These are phyloP conservation scores for Phlegmacium glaucopus DNA, from an alignment of 768 basidiomycete species.

Conservation along the genomic window DNA sequence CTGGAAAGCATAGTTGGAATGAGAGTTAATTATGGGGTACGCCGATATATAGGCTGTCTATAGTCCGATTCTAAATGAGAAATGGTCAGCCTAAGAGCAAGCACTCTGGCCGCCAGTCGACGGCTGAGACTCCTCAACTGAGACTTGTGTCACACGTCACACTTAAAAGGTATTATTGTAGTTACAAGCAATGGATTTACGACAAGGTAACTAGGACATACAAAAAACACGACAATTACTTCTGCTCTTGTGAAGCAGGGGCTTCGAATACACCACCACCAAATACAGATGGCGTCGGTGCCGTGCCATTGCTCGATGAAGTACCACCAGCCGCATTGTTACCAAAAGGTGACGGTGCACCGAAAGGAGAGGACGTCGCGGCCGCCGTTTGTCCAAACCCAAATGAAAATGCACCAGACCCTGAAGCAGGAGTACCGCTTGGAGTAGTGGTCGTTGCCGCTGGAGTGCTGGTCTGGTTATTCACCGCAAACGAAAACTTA, in stretches of 20 bases:
- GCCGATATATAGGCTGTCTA: background rate
- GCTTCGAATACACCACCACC: slow-evolving; percentile 9
- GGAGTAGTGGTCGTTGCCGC: slow-evolving; percentile 4
- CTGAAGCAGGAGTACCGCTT: slow-evolving; percentile 5
- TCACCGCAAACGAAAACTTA: background rate
- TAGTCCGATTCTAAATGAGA: background rate
- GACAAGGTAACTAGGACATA: no score
- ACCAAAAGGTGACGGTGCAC: slow-evolving; percentile 23
- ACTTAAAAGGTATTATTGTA: no score
- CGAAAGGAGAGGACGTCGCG: slow-evolving; percentile 23
- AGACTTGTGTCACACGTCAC: background rate
- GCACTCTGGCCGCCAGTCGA: background rate
- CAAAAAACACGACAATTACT: no score
- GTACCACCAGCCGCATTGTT: slow-evolving; percentile 2
- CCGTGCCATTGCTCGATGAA: background rate
- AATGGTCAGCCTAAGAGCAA: background rate
- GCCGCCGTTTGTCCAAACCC: slow-evolving; percentile 14
- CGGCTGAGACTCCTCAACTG: background rate
- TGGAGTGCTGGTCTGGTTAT: background rate
- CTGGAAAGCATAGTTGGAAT: slow-evolving; percentile 30
- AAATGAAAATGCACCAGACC: slow-evolving; percentile 14
- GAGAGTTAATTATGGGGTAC: background rate
- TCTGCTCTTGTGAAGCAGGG: background rate
- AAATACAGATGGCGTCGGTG: slow-evolving; percentile 4
- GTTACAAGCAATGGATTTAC: no score